Base-by-base conservation (phyloP, 306 rosid genomes). In the Canavalia gladiata region DNA sequence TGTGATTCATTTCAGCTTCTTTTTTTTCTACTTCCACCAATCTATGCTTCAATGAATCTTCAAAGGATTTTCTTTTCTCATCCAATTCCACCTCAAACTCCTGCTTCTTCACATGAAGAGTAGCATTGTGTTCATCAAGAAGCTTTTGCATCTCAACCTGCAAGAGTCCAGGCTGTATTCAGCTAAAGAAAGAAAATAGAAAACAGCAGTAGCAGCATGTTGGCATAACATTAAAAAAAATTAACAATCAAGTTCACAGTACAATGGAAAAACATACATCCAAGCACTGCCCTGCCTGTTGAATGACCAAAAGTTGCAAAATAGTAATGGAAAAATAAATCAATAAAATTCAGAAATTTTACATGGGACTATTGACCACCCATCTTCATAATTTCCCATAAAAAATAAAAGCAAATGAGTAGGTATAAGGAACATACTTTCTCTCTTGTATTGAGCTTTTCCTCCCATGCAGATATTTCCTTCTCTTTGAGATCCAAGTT, bases 91-190 rank as follows among this genome's bases (percentile, higher is more conserved):
- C 69, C 80, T 91, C 98, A 86, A 95, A 90, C 58, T 93, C 97
- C 50, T 56, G 80, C 90, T 91, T 90, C 84, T 91, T 93, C 37
- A 76, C 87, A 73, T 88, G 91, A 79, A 95, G 90, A 68, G 69
- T 67, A 46, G 88, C 90, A 39, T 76, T 87, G 85, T 95, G 98
- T 58, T 95, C 98, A 55, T 95, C 97, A 33, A 88, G 88, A 76
- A 90, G 92, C 86, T 90, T 89, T 84, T 93, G 97, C 80, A 95
- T 82, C 91, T 89, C 98, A 88, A 80, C 90, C 99, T 95, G 88
- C 60, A 75, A 10, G 31, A 12, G 66, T 49, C 63, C 77, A 84
- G 39, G 49, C 1, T 28, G 51, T 64, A 75, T 33, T 73, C 55
- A 75, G 68, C 33, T 80, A 41, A 56, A 43, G 8, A 42, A 76